These are phyloP conservation scores for Platanthera guangdongensis DNA, from an alignment of 106 monocot species.

Conservation along the genomic window DNA sequence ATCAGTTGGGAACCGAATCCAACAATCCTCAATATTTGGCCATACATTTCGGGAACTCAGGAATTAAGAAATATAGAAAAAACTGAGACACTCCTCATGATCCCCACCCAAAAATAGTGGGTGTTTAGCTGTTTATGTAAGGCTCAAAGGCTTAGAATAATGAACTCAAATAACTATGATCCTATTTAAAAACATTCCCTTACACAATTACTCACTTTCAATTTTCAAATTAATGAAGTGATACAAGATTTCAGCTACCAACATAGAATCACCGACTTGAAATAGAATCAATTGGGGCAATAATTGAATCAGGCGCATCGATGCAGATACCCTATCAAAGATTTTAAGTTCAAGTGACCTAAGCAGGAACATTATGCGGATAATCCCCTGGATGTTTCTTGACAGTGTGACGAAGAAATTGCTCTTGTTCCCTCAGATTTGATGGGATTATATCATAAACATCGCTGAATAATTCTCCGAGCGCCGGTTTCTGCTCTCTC, in stretches of 20 bases:
- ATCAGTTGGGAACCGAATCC: too few relatives aligned
- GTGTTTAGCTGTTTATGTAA: too few relatives aligned
- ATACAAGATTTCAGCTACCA: background rate
- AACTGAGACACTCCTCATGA: too few relatives aligned
- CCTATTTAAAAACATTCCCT: too few relatives aligned
- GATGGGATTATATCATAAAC: conserved; percentile 71
- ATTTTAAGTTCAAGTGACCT: conserved; percentile 4
- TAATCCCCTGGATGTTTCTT: conserved; percentile 60
- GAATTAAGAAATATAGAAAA: too few relatives aligned
- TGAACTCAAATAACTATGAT: too few relatives aligned
- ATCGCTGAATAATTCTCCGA: conserved; percentile 79
- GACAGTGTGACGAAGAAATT: conserved; percentile 37
- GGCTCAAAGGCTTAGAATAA: too few relatives aligned
- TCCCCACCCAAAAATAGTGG: too few relatives aligned
- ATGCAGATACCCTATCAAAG: background rate
- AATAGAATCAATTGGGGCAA: background rate
- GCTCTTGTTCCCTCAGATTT: conserved; percentile 78
- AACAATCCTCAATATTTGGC: too few relatives aligned
- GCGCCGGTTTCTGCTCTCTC: conserved; percentile 49
- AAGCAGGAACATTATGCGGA: conserved; percentile 65
- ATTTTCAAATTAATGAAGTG: too few relatives aligned
- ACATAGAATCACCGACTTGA: background rate
- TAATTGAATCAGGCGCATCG: background rate
- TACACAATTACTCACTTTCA: too few relatives aligned
- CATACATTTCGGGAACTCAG: too few relatives aligned